A percentile compares a stretch with the other conserved stretches of the same genome.
Evolutionary conservation across 2,329 filamentous ascomycete genomes (phyloP).

Genomic region (Uncinocarpus reesii): DNA sequence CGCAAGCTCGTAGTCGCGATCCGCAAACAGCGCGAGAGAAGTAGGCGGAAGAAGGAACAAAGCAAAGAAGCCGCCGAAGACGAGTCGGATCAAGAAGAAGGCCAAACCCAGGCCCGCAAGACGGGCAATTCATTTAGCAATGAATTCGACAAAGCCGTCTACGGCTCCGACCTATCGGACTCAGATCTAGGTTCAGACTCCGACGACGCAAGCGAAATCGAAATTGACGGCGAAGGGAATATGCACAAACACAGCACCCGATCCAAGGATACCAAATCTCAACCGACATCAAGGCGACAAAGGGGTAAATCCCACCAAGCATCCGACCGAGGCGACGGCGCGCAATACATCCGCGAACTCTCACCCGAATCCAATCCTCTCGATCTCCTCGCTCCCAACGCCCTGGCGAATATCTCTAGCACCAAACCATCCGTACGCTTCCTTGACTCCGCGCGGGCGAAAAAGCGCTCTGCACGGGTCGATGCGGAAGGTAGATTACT

Average conservation of each 20-base stretch:
- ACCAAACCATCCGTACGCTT: conserved; percentile 59
- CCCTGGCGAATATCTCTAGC: conserved; percentile 84
- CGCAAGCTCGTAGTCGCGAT: conserved; percentile 88
- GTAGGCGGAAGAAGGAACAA: conserved; percentile 76
- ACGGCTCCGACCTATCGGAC: conserved; percentile 57
- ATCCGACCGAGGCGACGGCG: conserved; percentile 13
- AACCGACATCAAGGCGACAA: neutral
- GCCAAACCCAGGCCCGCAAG: conserved; percentile 11
- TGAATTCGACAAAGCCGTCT: conserved; percentile 92
- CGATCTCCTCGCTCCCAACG: conserved; percentile 79
- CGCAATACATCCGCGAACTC: conserved; percentile 71
- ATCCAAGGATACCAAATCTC: conserved; percentile 10
- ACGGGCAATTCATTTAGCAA: conserved; percentile 56
- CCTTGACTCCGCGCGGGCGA: conserved; percentile 22
- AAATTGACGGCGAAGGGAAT: conserved; percentile 30
- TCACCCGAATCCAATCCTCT: conserved; percentile 78
- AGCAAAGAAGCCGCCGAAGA: conserved; percentile 46
- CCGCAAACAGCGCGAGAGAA: conserved; percentile 83
- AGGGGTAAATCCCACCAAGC: neutral
- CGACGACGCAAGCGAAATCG: conserved; percentile 43
- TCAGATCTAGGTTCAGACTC: conserved; percentile 51
- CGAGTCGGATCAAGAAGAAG: conserved; percentile 17
- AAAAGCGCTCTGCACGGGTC: conserved; percentile 34
- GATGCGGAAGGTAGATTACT: conserved; percentile 38
- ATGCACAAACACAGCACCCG: conserved; percentile 20